Evolutionary conservation across 257 asterid species (phyloP).

Genomic region (Solanum sparsipilum): DNA sequence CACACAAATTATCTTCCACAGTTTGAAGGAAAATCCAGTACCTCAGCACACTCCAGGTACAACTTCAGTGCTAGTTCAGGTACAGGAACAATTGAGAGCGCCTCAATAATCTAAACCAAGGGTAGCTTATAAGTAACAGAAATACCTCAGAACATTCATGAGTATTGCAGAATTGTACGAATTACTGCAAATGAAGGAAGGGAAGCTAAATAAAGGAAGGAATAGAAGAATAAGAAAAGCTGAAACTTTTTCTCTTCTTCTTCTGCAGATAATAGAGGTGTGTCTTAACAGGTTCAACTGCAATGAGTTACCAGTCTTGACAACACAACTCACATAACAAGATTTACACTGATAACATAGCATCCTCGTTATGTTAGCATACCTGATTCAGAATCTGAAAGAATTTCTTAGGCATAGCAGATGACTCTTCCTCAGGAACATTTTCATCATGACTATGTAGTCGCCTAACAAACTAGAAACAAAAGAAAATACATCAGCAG

Average conservation of each 20-base stretch:
- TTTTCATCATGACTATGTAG: slow-evolving; percentile 62
- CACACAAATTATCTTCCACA: not conserved
- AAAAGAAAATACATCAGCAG: not conserved
- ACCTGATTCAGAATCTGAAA: slow-evolving; percentile 87
- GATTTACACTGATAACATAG: not conserved
- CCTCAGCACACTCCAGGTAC: slow-evolving; percentile 98
- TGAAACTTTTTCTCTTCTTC: not conserved
- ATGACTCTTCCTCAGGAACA: slow-evolving; percentile 54
- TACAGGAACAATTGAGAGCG: slow-evolving; percentile 66
- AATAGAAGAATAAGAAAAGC: not conserved
- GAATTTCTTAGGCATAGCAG: slow-evolving; percentile 67
- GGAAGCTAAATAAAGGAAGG: not conserved
- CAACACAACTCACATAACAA: not conserved
- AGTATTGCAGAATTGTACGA: not conserved
- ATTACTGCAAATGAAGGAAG: not conserved
- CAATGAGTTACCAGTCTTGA: not conserved
- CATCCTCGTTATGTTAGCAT: not conserved
- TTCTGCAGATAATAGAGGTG: not conserved
- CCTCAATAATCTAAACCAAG: slow-evolving; percentile 69
- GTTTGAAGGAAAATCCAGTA: slow-evolving; percentile 15
- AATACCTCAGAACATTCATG: not conserved
- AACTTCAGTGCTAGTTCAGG: slow-evolving; percentile 82
- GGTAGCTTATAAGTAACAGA: not conserved
- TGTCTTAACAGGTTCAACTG: not conserved
- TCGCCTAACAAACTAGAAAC: slow-evolving; percentile 67